Evolutionary conservation across 176 grass and related monocot species (phyloP), one percentile per base, ranked within the genome.

Genomic region (Carex parvula): DNA sequence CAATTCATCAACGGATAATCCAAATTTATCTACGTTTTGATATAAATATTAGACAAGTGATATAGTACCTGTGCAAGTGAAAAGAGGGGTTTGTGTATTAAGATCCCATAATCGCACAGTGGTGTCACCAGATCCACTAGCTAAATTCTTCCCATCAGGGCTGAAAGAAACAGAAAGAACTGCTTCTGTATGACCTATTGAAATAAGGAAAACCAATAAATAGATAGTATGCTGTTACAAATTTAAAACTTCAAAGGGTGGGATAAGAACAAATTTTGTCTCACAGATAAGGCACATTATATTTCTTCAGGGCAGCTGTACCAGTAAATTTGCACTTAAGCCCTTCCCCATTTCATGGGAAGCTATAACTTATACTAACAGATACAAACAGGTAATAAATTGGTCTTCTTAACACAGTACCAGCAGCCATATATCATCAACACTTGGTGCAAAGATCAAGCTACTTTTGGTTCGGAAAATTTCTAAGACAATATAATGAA

Each of bases 31-130:
- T 55, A 55, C 17, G 5, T 13, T 56, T 54, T 77, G 12, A 17
- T 32, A 55, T 77, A 54, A 77, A 56, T 17, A 32, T 32, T 30
- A 76, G 5, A 77, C 22, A 77, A 77, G 72, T 56, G 52, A 42
- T 24, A 82, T 15, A 29, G 86, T 70, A 98, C 95, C 92, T 89
- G 89, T 93, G 72, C 96, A 98, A 54, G 96, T 95, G 80, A 90
- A 95, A 66, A 95, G 54, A 30, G 96, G 96, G 21, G 96, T 95
- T 64, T 98, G 96, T 17, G 96, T 98, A 78, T 75, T 92, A 39
- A 98, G 88, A 46, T 98, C 96, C 93, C 93, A 98, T 52, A 98
- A 92, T 16, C 96, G 88, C 59, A 98, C 93, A 60, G 86, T 95
- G 22, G 91, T 95, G 77, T 98, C 96, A 81, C 93, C 96, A 16